Base-by-base conservation (phyloP, 495 filamentous ascomycete genomes). In the Patellaria atrata region DNA sequence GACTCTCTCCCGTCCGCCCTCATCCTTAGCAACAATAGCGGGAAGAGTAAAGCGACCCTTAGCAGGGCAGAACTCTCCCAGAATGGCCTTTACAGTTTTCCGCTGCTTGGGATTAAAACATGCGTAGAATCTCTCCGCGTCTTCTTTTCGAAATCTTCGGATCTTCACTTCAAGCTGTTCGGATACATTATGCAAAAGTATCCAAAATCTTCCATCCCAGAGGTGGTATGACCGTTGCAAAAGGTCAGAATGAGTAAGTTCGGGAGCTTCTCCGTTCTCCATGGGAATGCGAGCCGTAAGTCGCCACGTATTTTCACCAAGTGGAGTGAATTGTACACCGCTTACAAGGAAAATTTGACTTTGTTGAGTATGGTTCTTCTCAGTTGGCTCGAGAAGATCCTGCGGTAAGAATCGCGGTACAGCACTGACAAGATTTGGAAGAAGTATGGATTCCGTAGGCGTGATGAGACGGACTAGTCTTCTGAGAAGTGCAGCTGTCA, bases 131-230 rank as follows among this genome's bases (percentile, higher is more conserved):
- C 17, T 30, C 26, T 10, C 13, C 8, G 15, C 18, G 27, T 51
- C 48, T 24, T 19, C 26, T n/a, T 12, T 12, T 2, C 20, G n/a
- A 14, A 47, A 25, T 17, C 24, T 12, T 5, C 43, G 38, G 14
- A 50, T 15, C 5, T 16, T 34, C 14, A 41, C 14, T 14, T n/a
- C 13, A n/a, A n/a, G n/a, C 1, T 19, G 8, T 24, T 23, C 27
- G 13, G 19, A 29, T n/a, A 19, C 16, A 22, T 65, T 61, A 11
- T 49, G 43, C 8, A 83, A 25, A 3, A 74, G 68, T 22, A 92
- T 57, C 87, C 87, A 96, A 59, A 68, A 93, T 6, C 87, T 69
- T 7, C 77, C 69, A 51, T 96, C 87, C 69, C 73, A 94, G 1
- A 89, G 59, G 2, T 44, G 43, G 35, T 18, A 2, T 5, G 13